A percentile compares a stretch with the other conserved stretches of the same genome.
Evolutionary conservation across 768 basidiomycete species (phyloP).

Genomic region (Suillus americanus): DNA sequence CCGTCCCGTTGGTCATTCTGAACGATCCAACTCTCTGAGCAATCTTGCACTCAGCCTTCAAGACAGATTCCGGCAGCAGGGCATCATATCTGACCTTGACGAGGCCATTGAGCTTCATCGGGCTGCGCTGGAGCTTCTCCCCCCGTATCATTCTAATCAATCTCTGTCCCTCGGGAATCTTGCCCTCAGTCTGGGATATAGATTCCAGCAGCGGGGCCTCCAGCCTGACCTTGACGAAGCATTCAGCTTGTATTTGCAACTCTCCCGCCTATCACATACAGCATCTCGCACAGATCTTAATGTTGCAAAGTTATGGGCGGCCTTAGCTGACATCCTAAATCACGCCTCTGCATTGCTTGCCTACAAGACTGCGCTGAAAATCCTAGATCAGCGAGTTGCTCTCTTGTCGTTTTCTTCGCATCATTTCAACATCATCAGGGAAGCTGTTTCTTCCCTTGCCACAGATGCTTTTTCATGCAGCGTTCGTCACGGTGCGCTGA

Average conservation of each 20-base stretch:
- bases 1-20: background rate
- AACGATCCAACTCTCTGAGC: background rate
- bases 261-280: background rate
- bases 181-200: background rate
- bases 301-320: background rate
- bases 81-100: constrained; percentile 9
- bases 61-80: background rate
- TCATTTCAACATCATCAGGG: background rate
- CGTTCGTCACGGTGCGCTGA: constrained; percentile 14
- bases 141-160: too few relatives aligned
- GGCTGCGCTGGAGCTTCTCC: too few relatives aligned
- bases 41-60: background rate
- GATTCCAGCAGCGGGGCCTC: background rate
- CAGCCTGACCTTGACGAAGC: background rate
- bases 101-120: background rate
- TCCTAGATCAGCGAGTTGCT: constrained; percentile 1
- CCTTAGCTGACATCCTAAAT: background rate
- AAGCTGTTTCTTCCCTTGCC: constrained; percentile 11
- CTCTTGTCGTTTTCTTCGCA: background rate
- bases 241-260: background rate
- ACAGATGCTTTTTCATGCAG: constrained; percentile 28
- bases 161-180: too few relatives aligned
- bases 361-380: constrained; percentile 3
- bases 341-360: background rate
- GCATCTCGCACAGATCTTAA: background rate